A percentile compares a stretch with the other conserved stretches of the same genome.
Conservation (phyloP, 306 rosid species). For the Cucumis sativus region Cucumber_9930_V3 NC_026659.2:25054001-25054500, state of each 20-base stretch:
- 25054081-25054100: neutral
- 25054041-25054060: neutral
- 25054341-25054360: constrained; percentile 80
- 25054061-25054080: neutral
- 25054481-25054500: neutral
- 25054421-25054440: neutral
- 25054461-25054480: neutral
- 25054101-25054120: neutral
- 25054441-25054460: neutral
- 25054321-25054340: constrained; percentile 44
- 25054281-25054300: neutral
- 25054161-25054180: constrained; percentile 67
- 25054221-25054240: constrained; percentile 84
- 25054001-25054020: neutral
- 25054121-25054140: neutral
- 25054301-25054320: neutral
- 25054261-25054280: constrained; percentile 54
- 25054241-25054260: constrained; percentile 71
- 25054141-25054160: constrained; percentile 78
- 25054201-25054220: constrained; percentile 93
- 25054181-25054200: constrained; percentile 86
- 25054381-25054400: constrained; percentile 20
- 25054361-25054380: constrained; percentile 45
- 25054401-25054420: neutral
- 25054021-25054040: neutral